Evolutionary conservation across 2,329 filamentous ascomycete species (phyloP).

Genomic region (Penicillium sp.): DNA sequence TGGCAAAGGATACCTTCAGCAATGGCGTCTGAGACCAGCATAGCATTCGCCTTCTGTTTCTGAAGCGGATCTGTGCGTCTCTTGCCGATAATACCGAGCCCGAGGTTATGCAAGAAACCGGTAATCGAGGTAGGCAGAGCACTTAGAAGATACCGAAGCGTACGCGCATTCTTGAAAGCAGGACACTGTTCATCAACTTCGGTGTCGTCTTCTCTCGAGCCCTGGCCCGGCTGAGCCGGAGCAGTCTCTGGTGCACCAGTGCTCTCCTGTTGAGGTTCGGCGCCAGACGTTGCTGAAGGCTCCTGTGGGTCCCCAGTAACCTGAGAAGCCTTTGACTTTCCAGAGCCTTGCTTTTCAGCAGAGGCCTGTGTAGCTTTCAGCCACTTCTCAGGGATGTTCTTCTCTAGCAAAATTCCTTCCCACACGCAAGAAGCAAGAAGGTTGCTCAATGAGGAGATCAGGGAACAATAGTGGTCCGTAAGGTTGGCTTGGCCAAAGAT

Average conservation of each 20-base stretch:
- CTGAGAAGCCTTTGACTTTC: slow-evolving; percentile 42
- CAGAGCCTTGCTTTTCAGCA: slow-evolving; percentile 34
- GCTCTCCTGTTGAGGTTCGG: slow-evolving; percentile 27
- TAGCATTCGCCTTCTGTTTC: slow-evolving; percentile 62
- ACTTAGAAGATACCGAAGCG: slow-evolving; percentile 71
- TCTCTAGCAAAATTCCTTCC: slow-evolving; percentile 75
- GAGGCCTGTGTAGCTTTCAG: slow-evolving; percentile 47
- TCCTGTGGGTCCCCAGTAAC: slow-evolving; percentile 22
- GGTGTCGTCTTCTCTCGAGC: slow-evolving; percentile 17
- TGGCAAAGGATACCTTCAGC: slow-evolving; percentile 68
- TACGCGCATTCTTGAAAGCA: slow-evolving; percentile 72
- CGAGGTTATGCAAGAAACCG: slow-evolving; percentile 79
- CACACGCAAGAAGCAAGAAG: slow-evolving; percentile 77
- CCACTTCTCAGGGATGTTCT: slow-evolving; percentile 65
- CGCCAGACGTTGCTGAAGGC: slow-evolving; percentile 18
- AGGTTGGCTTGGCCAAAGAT: slow-evolving; percentile 76
- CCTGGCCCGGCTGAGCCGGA: slow-evolving; percentile 17
- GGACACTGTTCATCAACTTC: slow-evolving; percentile 32
- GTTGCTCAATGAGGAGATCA: slow-evolving; percentile 72
- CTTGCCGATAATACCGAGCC: slow-evolving; percentile 74
- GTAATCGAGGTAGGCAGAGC: slow-evolving; percentile 77
- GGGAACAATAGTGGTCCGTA: slow-evolving; percentile 74
- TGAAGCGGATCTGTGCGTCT: slow-evolving; percentile 65
- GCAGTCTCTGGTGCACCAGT: slow-evolving; percentile 17
- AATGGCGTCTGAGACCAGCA: slow-evolving; percentile 64